Percentiles rank a stretch among this genome's conserved stretches.
Conservation (phyloP, 192 early-diverging fungal species). For the Podila verticillata region DNA sequence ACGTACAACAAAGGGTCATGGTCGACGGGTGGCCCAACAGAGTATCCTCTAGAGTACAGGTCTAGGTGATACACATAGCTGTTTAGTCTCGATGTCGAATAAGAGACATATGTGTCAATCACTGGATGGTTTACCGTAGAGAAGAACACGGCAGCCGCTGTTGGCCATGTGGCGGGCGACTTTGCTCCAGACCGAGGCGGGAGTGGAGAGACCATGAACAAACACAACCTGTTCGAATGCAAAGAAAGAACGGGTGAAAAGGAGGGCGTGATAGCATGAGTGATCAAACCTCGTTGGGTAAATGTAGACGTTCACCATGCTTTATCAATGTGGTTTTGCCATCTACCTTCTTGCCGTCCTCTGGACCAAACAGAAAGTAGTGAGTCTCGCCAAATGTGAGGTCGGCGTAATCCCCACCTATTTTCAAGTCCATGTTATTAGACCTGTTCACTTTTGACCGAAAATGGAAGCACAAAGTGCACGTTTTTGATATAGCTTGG, state of each 20-base stretch:
- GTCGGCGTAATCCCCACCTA: constrained; percentile 45
- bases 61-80: constrained; percentile 3
- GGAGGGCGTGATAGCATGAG: background rate
- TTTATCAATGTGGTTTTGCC: background rate
- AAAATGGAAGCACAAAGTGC: background rate
- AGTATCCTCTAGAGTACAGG: constrained; percentile 44
- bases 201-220: constrained; percentile 42
- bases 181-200: constrained; percentile 28
- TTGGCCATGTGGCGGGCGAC: constrained; percentile 35
- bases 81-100: background rate
- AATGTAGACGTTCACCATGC: background rate
- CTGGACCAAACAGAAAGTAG: constrained; percentile 49
- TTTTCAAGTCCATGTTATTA: background rate
- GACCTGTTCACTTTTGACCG: background rate
- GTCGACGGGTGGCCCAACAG: constrained; percentile 29
- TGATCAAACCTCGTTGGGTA: background rate
- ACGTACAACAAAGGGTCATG: constrained; percentile 41
- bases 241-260: too few relatives aligned
- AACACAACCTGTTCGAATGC: constrained; percentile 23
- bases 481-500: background rate
- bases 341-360: constrained; percentile 45
- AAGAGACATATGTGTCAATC: background rate
- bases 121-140: constrained; percentile 19
- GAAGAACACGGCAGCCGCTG: constrained; percentile 32
- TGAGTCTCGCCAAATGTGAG: constrained; percentile 46